These are phyloP conservation scores for Neurospora terricola DNA, from an alignment of 495 filamentous ascomycete species.

Conservation along the genomic window DNA sequence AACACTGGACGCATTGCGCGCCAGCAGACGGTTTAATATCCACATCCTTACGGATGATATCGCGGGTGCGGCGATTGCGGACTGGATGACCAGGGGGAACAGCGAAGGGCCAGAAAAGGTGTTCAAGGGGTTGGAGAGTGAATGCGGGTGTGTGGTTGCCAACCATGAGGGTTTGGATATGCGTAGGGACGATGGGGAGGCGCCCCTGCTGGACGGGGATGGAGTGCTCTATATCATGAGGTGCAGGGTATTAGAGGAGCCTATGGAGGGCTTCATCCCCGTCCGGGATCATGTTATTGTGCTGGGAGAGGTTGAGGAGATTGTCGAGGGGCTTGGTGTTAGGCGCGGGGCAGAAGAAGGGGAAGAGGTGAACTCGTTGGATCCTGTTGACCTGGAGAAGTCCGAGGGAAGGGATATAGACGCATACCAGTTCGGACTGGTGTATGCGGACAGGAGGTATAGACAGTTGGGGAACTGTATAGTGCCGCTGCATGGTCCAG, in stretches of 20 bases:
- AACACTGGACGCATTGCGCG: slow-evolving; percentile 53
- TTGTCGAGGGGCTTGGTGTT: slow-evolving; percentile 20
- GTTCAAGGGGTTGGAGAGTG: slow-evolving; percentile 19
- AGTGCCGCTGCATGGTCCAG: slow-evolving; percentile 3
- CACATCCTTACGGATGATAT: slow-evolving; percentile 36
- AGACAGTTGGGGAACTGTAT: slow-evolving; percentile 27
- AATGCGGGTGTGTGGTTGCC: slow-evolving; percentile 14
- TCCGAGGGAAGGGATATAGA: neutral
- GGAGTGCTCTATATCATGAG: slow-evolving; percentile 34
- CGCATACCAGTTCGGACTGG: slow-evolving; percentile 22
- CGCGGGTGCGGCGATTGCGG: slow-evolving; percentile 32
- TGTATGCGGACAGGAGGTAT: slow-evolving; percentile 35
- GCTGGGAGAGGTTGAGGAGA: slow-evolving; percentile 40
- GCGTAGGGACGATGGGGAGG: neutral
- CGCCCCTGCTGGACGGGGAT: slow-evolving; percentile 23
- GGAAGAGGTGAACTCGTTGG: neutral
- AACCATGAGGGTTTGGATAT: neutral
- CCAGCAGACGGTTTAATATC: slow-evolving; percentile 34
- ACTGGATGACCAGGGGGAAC: slow-evolving; percentile 33
- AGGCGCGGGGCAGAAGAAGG: neutral
- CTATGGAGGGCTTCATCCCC: slow-evolving; percentile 24
- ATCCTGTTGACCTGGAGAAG: neutral
- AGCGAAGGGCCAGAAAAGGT: slow-evolving; percentile 11
- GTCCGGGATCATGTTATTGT: slow-evolving; percentile 48
- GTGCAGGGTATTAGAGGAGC: slow-evolving; percentile 27